Conservation (phyloP, 139 green algal genomes). For the Eudorina sp. region DNA sequence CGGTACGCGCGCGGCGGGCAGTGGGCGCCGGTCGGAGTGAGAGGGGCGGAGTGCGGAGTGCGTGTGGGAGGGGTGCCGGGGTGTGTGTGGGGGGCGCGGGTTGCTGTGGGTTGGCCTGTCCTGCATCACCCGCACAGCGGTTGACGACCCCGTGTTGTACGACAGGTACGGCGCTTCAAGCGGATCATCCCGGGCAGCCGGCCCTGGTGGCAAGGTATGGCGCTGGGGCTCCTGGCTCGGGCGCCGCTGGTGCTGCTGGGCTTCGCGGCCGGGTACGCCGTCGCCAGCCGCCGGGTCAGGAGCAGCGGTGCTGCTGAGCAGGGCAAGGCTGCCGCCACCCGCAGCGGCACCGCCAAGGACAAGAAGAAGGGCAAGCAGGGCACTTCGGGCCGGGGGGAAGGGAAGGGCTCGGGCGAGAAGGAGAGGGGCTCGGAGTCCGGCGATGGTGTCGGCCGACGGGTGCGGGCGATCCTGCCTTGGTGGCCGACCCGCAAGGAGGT, state of each 20-base stretch:
- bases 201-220: not conserved
- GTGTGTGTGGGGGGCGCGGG: not conserved
- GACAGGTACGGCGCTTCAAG: conserved; percentile 39
- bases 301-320: too few species aligned
- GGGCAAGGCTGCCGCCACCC: too few species aligned
- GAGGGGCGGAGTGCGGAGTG: not conserved
- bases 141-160: not conserved
- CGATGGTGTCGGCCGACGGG: too few species aligned
- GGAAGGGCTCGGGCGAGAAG: too few species aligned
- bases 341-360: too few species aligned
- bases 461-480: too few species aligned
- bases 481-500: too few species aligned
- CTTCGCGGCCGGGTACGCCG: not conserved
- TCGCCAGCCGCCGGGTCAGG: not conserved
- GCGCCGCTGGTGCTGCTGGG: not conserved
- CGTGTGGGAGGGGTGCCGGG: not conserved
- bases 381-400: too few species aligned
- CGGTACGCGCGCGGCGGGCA: too few species aligned
- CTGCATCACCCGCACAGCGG: not conserved
- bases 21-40: too few species aligned
- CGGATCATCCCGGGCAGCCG: conserved; percentile 25
- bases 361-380: too few species aligned
- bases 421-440: too few species aligned
- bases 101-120: not conserved
- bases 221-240: not conserved